phyloP scores from a whole-genome alignment of 129 eudicot species.

The Escallonia rubra region DNA sequence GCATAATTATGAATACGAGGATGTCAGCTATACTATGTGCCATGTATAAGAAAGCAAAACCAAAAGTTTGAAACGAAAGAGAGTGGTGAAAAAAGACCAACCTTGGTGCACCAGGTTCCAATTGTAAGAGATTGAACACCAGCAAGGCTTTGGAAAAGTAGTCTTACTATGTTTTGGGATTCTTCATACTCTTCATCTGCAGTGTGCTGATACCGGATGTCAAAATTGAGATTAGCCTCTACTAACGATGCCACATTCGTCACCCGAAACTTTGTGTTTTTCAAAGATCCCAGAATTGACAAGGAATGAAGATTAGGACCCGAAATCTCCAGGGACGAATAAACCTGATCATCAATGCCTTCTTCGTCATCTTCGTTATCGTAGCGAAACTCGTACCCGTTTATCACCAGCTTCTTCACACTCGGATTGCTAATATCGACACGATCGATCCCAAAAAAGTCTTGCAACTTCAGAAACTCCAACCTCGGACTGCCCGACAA shows the following conservation, averaged over 20 bases:
- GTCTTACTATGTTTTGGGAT: neutral
- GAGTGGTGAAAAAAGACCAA: neutral
- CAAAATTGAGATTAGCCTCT: neutral
- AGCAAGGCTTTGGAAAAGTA: neutral
- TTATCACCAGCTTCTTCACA: neutral
- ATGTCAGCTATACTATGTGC: no score
- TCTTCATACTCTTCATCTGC: neutral
- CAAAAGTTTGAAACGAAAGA: neutral
- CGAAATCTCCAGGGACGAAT: neutral
- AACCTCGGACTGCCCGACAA: neutral
- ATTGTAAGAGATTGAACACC: neutral
- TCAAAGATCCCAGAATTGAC: neutral
- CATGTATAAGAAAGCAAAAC: neutral
- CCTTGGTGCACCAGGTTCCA: neutral
- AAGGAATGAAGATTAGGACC: neutral
- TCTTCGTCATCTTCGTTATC: no score
- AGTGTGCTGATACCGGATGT: neutral
- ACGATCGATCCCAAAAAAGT: neutral
- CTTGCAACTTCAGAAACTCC: neutral
- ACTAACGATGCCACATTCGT: neutral
- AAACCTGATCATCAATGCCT: neutral
- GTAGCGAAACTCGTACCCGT: neutral
- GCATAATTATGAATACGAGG: no score
- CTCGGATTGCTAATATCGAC: neutral
- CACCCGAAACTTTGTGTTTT: neutral